Conservation (phyloP, 768 basidiomycete genomes). For the Trametes cingulata region DNA sequence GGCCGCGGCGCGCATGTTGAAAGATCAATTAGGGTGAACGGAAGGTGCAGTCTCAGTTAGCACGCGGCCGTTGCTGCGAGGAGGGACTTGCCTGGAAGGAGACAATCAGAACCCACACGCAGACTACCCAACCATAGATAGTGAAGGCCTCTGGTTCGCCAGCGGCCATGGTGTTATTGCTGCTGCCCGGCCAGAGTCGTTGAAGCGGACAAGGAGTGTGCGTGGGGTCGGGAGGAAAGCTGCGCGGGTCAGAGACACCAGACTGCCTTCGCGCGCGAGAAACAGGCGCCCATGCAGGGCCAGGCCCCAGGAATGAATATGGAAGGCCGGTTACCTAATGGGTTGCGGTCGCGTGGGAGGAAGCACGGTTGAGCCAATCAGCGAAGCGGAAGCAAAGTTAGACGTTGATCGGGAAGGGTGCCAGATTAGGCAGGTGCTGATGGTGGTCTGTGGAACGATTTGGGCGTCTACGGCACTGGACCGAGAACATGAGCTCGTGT, state of each 20-base stretch:
- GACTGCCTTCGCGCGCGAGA: neutral
- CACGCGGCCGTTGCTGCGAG: neutral
- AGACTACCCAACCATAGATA: conserved; percentile 61
- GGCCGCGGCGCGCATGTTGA: neutral
- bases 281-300: neutral
- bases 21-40: neutral
- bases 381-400: neutral
- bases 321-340: neutral
- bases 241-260: neutral
- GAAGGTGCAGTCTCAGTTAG: neutral
- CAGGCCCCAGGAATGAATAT: neutral
- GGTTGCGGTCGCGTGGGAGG: neutral
- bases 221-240: neutral
- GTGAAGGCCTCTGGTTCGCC: conserved; percentile 46
- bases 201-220: too few relatives aligned
- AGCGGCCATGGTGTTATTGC: conserved; percentile 1
- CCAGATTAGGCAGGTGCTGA: neutral
- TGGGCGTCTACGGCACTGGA: neutral
- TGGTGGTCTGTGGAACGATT: neutral
- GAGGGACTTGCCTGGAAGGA: conserved; percentile 50
- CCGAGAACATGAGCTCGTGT: neutral
- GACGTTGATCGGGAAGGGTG: neutral
- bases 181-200: too few relatives aligned
- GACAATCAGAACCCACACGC: conserved; percentile 64
- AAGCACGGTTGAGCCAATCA: neutral